A percentile compares a stretch with the other conserved stretches of the same genome.
These are phyloP conservation scores for Beta vulgaris DNA, from an alignment of 148 eudicot species.

Conservation along the genomic window DNA sequence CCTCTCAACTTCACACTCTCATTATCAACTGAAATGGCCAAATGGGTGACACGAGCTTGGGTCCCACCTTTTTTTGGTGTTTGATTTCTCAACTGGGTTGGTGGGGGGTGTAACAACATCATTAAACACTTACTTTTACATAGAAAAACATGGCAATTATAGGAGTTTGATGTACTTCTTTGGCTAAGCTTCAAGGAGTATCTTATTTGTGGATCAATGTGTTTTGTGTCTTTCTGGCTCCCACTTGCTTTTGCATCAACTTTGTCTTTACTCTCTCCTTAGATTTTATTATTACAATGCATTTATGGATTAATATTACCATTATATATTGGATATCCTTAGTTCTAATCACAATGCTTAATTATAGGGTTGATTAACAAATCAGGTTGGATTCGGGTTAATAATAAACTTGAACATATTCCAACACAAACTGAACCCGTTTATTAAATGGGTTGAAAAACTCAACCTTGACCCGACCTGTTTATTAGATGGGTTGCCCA, in stretches of 20 bases:
- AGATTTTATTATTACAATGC: background rate
- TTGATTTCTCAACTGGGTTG: background rate
- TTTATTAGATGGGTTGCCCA: no score
- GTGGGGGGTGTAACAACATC: background rate
- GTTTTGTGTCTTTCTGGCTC: background rate
- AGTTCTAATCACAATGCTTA: no score
- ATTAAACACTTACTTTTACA: background rate
- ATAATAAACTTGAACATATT: no score
- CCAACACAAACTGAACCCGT: no score
- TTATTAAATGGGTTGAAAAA: no score
- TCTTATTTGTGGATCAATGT: background rate
- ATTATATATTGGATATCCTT: no score
- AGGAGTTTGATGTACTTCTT: background rate
- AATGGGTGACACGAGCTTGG: background rate
- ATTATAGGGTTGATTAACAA: no score
- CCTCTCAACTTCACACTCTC: background rate
- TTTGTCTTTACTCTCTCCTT: background rate
- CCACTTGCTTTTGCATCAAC: conserved; percentile 7
- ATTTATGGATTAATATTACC: no score
- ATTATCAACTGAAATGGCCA: background rate
- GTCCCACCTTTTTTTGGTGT: background rate
- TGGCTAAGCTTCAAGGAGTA: conserved; percentile 5
- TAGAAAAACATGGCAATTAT: background rate
- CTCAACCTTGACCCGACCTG: no score
- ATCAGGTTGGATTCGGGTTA: no score